phyloP scores from a whole-genome alignment of 2,329 filamentous ascomycete species.

The Lecanoromycetidae sp. region DNA sequence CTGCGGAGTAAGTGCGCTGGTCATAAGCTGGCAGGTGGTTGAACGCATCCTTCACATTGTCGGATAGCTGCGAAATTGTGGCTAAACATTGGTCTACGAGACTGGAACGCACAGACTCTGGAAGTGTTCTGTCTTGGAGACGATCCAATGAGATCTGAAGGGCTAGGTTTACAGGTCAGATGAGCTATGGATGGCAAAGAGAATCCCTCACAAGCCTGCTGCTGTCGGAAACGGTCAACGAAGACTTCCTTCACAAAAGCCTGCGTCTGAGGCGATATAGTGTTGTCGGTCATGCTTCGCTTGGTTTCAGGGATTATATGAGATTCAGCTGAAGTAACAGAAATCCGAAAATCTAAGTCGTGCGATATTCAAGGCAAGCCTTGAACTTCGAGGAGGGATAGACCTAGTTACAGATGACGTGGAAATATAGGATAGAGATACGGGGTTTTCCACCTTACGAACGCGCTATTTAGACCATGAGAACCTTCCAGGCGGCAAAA shows the following conservation, averaged over 20 bases:
- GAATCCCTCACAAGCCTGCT: conserved; percentile 50
- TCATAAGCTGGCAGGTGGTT: conserved; percentile 80
- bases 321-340: too few species aligned
- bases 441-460: too few species aligned
- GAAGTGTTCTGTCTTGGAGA: conserved; percentile 48
- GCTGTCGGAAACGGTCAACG: conserved; percentile 69
- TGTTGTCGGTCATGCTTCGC: background rate
- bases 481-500: too few species aligned
- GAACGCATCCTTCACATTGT: conserved; percentile 72
- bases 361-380: too few species aligned
- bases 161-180: conserved; percentile 35
- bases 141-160: conserved; percentile 64
- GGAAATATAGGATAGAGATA: too few species aligned
- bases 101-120: conserved; percentile 65
- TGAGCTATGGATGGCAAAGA: conserved; percentile 6
- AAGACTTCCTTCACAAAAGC: conserved; percentile 59
- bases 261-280: background rate
- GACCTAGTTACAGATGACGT: too few species aligned
- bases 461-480: too few species aligned
- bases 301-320: too few species aligned
- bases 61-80: conserved; percentile 66
- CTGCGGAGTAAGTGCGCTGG: conserved; percentile 72
- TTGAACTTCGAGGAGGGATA: too few species aligned
- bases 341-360: too few species aligned
- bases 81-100: conserved; percentile 70